phyloP scores from a whole-genome alignment of 176 grass and related monocot genomes.

The Phoenix roebelenii region DNA sequence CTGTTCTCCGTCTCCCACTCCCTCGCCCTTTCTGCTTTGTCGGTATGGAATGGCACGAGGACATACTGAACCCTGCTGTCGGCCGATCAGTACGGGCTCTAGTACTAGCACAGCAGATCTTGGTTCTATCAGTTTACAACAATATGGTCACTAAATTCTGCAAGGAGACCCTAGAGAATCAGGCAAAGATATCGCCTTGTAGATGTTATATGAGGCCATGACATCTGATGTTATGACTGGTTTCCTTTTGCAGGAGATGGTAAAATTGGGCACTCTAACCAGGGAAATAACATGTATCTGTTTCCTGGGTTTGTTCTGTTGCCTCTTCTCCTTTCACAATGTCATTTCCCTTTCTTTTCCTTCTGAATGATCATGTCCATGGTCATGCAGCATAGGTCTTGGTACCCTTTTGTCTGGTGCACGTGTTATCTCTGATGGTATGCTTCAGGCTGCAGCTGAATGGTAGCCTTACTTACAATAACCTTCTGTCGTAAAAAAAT shows the following conservation, averaged over 20 bases:
- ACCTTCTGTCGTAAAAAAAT: neutral
- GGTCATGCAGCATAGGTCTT: conserved; percentile 72
- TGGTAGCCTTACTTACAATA: conserved; percentile 31
- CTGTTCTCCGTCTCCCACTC: too few species aligned
- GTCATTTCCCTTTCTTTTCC: too few species aligned
- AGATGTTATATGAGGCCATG: too few species aligned
- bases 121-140: too few species aligned
- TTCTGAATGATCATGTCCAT: neutral
- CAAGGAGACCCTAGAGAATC: too few species aligned
- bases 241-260: conserved; percentile 52
- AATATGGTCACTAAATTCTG: too few species aligned
- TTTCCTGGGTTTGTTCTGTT: conserved; percentile 82
- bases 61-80: too few species aligned
- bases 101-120: too few species aligned
- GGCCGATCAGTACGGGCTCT: too few species aligned
- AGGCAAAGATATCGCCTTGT: too few species aligned
- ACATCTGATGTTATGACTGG: neutral
- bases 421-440: conserved; percentile 78
- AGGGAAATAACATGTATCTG: conserved; percentile 99
- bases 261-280: conserved; percentile 88
- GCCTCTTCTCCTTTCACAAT: conserved; percentile 1
- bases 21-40: too few species aligned
- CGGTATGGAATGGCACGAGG: too few species aligned
- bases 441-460: conserved; percentile 93
- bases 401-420: conserved; percentile 94